Percentiles rank a stretch among this genome's conserved stretches.
phyloP scores from a whole-genome alignment of 495 filamentous ascomycete species.

The Hyaloscypha bicolor region DNA sequence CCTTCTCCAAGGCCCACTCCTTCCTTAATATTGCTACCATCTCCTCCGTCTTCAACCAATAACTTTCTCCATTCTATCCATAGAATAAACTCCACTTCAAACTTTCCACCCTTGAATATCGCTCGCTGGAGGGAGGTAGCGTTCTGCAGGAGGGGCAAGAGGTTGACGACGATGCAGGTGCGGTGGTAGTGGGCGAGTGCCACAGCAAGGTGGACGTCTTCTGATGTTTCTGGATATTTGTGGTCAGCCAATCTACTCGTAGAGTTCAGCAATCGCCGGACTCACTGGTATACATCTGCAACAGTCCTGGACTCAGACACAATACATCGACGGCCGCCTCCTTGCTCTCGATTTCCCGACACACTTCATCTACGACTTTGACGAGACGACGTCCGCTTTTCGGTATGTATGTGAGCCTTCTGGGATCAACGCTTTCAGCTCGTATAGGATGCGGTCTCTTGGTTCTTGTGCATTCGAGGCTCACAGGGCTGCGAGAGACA shows the following conservation, averaged over 20 bases:
- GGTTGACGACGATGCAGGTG: slow-evolving; percentile 22
- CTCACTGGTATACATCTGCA: too few species aligned
- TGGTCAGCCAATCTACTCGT: too few species aligned
- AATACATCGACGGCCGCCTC: slow-evolving; percentile 29
- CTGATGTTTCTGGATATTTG: slow-evolving; percentile 25
- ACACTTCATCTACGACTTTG: slow-evolving; percentile 29
- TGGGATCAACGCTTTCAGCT: slow-evolving; percentile 23
- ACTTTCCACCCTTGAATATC: slow-evolving; percentile 27
- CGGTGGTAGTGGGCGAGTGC: slow-evolving; percentile 33
- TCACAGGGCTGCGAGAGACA: too few species aligned
- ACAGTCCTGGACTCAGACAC: slow-evolving; percentile 17
- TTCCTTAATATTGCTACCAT: slow-evolving; percentile 11
- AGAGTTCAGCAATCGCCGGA: too few species aligned
- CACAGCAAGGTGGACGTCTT: slow-evolving; percentile 26
- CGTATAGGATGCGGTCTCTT: slow-evolving; percentile 33
- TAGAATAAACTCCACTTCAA: slow-evolving; percentile 19
- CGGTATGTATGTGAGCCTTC: slow-evolving; percentile 27
- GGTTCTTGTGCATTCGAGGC: slow-evolving; percentile 16
- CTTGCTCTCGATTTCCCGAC: slow-evolving; percentile 24
- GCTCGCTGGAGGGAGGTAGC: slow-evolving; percentile 23
- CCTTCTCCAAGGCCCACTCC: slow-evolving; percentile 28
- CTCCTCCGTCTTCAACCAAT: slow-evolving; percentile 14
- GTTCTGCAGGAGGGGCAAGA: slow-evolving; percentile 30
- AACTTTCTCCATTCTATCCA: slow-evolving; percentile 27
- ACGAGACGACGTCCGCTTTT: slow-evolving; percentile 29